phyloP scores from a whole-genome alignment of 139 green algal genomes.

The Chlorokybus atmophyticus region DNA sequence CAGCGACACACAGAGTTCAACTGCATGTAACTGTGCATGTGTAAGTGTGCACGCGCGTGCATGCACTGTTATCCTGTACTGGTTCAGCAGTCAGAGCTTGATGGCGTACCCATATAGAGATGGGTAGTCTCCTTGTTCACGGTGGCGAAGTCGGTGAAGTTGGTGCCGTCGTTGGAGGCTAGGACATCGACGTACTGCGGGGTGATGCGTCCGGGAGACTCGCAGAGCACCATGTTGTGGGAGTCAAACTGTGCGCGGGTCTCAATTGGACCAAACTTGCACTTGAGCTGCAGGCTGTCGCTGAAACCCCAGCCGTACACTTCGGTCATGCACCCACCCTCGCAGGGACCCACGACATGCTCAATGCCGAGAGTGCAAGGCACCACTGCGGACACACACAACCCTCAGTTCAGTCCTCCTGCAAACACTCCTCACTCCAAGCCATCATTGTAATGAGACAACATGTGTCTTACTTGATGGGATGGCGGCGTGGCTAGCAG shows the following conservation, averaged over 20 bases:
- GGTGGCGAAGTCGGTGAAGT: constrained; percentile 13
- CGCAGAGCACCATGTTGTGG: constrained; percentile 4
- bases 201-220: constrained; percentile 14
- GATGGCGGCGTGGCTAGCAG: too few species aligned
- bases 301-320: constrained; percentile 22
- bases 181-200: constrained; percentile 15
- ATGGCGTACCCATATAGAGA: constrained; percentile 26
- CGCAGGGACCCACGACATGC: constrained; percentile 16
- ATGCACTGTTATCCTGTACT: too few species aligned
- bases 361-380: constrained; percentile 23
- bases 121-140: constrained; percentile 18
- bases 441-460: too few species aligned
- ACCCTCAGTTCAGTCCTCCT: background rate
- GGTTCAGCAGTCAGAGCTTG: too few species aligned
- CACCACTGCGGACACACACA: constrained; percentile 12
- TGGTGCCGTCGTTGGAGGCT: constrained; percentile 16
- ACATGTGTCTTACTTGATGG: too few species aligned
- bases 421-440: too few species aligned
- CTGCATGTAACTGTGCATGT: too few species aligned
- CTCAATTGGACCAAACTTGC: constrained; percentile 14
- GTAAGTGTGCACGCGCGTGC: too few species aligned
- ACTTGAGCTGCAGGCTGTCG: constrained; percentile 6
- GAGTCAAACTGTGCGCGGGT: background rate
- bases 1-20: too few species aligned
- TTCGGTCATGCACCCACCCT: constrained; percentile 19